Base-by-base conservation (phyloP, 2,329 filamentous ascomycete genomes). In the Ophiostoma novo-ulmi region DNA sequence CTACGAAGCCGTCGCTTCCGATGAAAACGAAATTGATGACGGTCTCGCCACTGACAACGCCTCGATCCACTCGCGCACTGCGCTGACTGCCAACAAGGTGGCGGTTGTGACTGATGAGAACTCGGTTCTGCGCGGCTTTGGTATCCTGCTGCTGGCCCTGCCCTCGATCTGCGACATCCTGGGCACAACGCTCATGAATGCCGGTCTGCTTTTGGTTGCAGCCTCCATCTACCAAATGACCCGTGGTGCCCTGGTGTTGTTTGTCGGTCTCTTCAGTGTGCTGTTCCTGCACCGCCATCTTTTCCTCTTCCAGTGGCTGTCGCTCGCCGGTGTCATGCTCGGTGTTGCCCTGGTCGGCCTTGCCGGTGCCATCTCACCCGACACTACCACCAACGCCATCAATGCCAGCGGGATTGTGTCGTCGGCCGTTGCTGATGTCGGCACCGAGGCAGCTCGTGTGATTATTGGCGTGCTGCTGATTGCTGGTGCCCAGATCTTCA, bases 171-270 rank as follows among this genome's bases (percentile, higher is more conserved):
- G 94, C 81, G 95, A 99, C 78, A 97, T 98, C 74, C 88, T 91
- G 35, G 95, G 93, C 67, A 99, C 95, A 5, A 99, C 95, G 4
- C 86, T 98, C 70, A 98, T 99, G 94, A 99, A 99, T 77, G 91
- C 93, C 5, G 95, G 95, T 3, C 84, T 99, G 75, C 85, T 98
- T 67, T 94, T 98, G 78, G 94, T 98, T 35, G 95, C 92, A 14
- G 93, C 95, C 1, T 96, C 92, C 72, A 97, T 99, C 77, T 99
- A 97, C 81, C 95, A 99, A 81, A 99, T 99, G 95, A 98, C 94
- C 1, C 86, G 95, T 72, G 95, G 95, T 10, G 95, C 95, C 0
- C 85, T 99, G 61, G 94, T 99, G 3, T 85, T 99, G 7, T 99
- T 99, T 76, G 95, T 99, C 26, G 95, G 95, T 0, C 82, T 98